Evolutionary conservation across 306 rosid genomes (phyloP).

Genomic region (Amphicarpaea edgeworthii): DNA sequence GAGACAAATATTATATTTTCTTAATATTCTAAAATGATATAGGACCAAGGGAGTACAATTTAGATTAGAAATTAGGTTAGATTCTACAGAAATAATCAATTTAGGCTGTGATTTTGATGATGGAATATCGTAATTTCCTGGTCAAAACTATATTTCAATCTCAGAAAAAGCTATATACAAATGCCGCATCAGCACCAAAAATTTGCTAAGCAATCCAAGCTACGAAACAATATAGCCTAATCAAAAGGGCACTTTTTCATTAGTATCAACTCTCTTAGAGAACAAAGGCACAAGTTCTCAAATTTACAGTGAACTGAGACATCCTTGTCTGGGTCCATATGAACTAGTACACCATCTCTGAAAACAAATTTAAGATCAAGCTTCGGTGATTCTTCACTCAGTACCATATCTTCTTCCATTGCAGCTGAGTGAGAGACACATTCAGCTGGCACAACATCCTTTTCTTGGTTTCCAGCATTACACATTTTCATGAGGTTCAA

Average conservation of each 20-base stretch:
- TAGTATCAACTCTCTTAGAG: slow-evolving; percentile 70
- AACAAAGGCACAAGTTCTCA: slow-evolving; percentile 87
- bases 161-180: slow-evolving; percentile 52
- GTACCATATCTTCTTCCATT: slow-evolving; percentile 42
- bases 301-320: slow-evolving; percentile 81
- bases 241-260: slow-evolving; percentile 63
- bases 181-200: slow-evolving; percentile 63
- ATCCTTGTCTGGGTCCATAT: slow-evolving; percentile 59
- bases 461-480: slow-evolving; percentile 43
- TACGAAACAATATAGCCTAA: slow-evolving; percentile 58
- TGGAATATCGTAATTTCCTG: slow-evolving; percentile 26
- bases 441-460: slow-evolving; percentile 53
- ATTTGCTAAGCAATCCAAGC: slow-evolving; percentile 62
- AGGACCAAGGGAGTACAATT: not conserved
- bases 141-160: slow-evolving; percentile 50
- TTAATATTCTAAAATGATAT: too few relatives aligned
- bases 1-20: too few relatives aligned
- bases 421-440: slow-evolving; percentile 70
- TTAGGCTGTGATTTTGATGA: slow-evolving; percentile 21
- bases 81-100: not conserved
- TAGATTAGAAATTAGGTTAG: not conserved
- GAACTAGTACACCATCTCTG: slow-evolving; percentile 87
- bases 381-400: slow-evolving; percentile 37
- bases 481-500: slow-evolving; percentile 48
- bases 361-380: slow-evolving; percentile 66